Percentiles rank a stretch among this genome's conserved stretches.
These are phyloP conservation scores for Crithidia brevicula DNA, from an alignment of 208 protist species.

Conservation along the genomic window DNA sequence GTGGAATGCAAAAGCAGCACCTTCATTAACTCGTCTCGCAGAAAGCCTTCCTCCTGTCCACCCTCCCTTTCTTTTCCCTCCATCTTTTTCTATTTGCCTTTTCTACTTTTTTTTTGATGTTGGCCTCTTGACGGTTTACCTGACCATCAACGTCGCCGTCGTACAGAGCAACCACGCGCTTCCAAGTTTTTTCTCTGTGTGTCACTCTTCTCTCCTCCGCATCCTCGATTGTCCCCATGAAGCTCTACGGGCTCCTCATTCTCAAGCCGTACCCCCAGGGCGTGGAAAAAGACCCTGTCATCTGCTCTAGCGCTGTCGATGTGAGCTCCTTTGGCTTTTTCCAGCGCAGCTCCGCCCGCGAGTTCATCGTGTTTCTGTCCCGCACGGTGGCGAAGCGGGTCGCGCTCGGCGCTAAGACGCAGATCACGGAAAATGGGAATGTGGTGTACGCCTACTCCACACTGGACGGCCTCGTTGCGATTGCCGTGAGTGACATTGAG, in stretches of 20 bases:
- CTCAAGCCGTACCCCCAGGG: conserved; percentile 56
- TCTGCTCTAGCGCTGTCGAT: conserved; percentile 82
- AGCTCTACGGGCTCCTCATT: conserved; percentile 75
- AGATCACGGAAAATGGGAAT: conserved; percentile 86
- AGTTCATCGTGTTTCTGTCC: conserved; percentile 90
- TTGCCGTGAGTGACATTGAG: conserved; percentile 87
- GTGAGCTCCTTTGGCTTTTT: conserved; percentile 91
- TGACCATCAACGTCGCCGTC: too few relatives aligned
- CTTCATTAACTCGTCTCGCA: too few relatives aligned
- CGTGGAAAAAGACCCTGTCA: conserved; percentile 71
- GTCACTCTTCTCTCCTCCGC: not conserved
- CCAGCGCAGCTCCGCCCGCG: conserved; percentile 74
- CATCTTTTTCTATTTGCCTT: not conserved
- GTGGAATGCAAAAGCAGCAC: too few relatives aligned
- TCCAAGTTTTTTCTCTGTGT: not conserved
- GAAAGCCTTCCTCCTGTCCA: too few relatives aligned
- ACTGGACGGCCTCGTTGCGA: conserved; percentile 76
- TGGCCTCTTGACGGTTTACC: too few relatives aligned
- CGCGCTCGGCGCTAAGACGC: conserved; percentile 61
- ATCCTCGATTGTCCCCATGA: conserved; percentile 39
- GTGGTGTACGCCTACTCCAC: conserved; percentile 75
- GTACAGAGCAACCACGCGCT: too few relatives aligned
- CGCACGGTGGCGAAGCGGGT: conserved; percentile 86
- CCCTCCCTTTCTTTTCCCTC: not conserved
- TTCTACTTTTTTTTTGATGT: conserved; percentile 5